Percentiles rank a stretch among this genome's conserved stretches.
phyloP scores from a whole-genome alignment of 805 yeast genomes.

The Babjeviella inositovora region DNA sequence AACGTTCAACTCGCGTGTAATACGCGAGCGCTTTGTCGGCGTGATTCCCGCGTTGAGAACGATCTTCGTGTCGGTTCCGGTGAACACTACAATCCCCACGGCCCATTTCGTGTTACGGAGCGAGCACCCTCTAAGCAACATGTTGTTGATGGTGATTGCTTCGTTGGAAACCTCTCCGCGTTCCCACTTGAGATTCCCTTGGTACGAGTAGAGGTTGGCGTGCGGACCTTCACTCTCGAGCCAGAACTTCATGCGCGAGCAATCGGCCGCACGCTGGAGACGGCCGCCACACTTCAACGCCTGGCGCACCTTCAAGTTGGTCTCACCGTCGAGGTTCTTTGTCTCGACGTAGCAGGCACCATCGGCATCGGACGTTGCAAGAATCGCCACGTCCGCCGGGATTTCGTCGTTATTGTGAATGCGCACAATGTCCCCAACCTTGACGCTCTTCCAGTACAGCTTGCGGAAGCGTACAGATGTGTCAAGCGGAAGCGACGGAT shows the following conservation, averaged over 20 bases:
- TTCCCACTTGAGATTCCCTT: conserved; percentile 47
- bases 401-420: conserved; percentile 57
- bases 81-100: conserved; percentile 58
- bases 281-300: conserved; percentile 46
- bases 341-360: conserved; percentile 62
- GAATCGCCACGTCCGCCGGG: conserved; percentile 59
- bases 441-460: conserved; percentile 60
- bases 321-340: conserved; percentile 69
- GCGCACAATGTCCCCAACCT: conserved; percentile 61
- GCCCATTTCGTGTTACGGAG: conserved; percentile 76
- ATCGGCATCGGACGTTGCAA: conserved; percentile 57
- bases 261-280: conserved; percentile 28
- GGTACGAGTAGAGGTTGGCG: conserved; percentile 59
- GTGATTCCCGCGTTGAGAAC: conserved; percentile 72
- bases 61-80: conserved; percentile 69
- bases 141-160: conserved; percentile 52
- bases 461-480: too few relatives aligned
- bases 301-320: conserved; percentile 64
- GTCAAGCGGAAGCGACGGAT: too few relatives aligned
- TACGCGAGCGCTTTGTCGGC: conserved; percentile 63
- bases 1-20: conserved; percentile 55
- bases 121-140: conserved; percentile 62
- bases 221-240: conserved; percentile 80
- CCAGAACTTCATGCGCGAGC: conserved; percentile 39
- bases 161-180: conserved; percentile 28